Evolutionary conservation across 768 basidiomycete species (phyloP).

Genomic region (Pseudohyphozyma bogoriensis): DNA sequence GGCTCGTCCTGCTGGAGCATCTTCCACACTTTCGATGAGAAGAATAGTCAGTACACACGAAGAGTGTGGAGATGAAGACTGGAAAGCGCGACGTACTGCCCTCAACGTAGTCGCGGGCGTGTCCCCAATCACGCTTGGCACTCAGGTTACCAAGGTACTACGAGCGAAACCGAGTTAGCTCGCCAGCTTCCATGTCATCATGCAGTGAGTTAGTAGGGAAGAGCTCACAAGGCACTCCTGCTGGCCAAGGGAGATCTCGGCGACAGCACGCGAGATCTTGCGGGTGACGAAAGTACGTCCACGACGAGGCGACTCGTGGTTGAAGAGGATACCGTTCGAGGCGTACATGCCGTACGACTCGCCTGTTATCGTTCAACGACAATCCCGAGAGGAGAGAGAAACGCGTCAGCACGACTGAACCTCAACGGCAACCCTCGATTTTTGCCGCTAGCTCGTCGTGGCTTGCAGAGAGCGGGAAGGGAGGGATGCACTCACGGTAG

Average conservation of each 20-base stretch:
- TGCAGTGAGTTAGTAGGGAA: background rate
- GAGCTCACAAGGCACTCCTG: slow-evolving; percentile 54
- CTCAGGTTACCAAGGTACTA: slow-evolving; percentile 84
- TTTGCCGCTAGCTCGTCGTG: too few species aligned
- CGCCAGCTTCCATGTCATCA: too few species aligned
- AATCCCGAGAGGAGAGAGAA: slow-evolving; percentile 48
- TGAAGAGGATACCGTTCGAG: slow-evolving; percentile 94
- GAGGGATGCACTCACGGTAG: slow-evolving; percentile 30
- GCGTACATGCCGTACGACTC: slow-evolving; percentile 96
- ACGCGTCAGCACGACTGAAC: background rate
- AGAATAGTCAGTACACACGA: too few species aligned
- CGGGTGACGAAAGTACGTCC: slow-evolving; percentile 93
- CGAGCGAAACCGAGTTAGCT: background rate
- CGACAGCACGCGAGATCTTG: slow-evolving; percentile 84
- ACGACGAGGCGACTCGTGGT: slow-evolving; percentile 90
- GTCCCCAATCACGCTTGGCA: slow-evolving; percentile 94
- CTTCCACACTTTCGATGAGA: slow-evolving; percentile 55
- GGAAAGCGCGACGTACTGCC: slow-evolving; percentile 41
- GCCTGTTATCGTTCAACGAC: too few species aligned
- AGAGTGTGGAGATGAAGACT: background rate
- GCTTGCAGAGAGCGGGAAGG: too few species aligned
- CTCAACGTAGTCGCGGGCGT: slow-evolving; percentile 74
- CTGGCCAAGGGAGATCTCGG: slow-evolving; percentile 83
- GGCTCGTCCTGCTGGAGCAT: slow-evolving; percentile 79
- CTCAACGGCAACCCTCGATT: too few species aligned